Conservation (phyloP, 1,139 yeast species). For the Scheffersomyces illinoinensis region DNA sequence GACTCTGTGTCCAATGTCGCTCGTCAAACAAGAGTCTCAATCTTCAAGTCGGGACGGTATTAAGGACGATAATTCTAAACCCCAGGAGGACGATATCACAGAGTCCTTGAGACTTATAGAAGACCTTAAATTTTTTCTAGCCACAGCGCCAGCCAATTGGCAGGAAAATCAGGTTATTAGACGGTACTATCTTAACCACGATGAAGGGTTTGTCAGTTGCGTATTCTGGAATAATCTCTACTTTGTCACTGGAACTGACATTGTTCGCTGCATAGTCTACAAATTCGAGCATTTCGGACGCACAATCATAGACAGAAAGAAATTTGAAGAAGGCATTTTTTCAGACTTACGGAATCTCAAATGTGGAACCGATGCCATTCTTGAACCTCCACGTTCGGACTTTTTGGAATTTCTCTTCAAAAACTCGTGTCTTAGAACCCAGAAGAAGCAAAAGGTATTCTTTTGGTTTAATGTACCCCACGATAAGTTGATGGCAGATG, state of each 20-base stretch:
- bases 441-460: conserved; percentile 94
- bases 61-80: neutral
- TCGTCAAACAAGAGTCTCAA: neutral
- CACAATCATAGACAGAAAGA: conserved; percentile 78
- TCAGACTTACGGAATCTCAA: conserved; percentile 86
- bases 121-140: conserved; percentile 78
- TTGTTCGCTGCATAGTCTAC: conserved; percentile 87
- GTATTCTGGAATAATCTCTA: conserved; percentile 90
- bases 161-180: conserved; percentile 85
- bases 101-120: conserved; percentile 67
- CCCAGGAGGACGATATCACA: conserved; percentile 25
- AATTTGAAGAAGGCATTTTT: conserved; percentile 95
- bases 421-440: conserved; percentile 88
- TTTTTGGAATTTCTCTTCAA: conserved; percentile 83
- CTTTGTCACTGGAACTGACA: conserved; percentile 94
- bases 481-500: conserved; percentile 90
- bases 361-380: conserved; percentile 83
- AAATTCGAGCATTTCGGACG: conserved; percentile 91
- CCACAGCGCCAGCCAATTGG: conserved; percentile 96
- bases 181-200: conserved; percentile 81
- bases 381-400: conserved; percentile 86
- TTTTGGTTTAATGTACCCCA: conserved; percentile 97
- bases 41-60: neutral
- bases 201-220: conserved; percentile 89
- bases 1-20: neutral